Conservation (phyloP, 441 rosid genomes). For the Erodium texanum region DNA sequence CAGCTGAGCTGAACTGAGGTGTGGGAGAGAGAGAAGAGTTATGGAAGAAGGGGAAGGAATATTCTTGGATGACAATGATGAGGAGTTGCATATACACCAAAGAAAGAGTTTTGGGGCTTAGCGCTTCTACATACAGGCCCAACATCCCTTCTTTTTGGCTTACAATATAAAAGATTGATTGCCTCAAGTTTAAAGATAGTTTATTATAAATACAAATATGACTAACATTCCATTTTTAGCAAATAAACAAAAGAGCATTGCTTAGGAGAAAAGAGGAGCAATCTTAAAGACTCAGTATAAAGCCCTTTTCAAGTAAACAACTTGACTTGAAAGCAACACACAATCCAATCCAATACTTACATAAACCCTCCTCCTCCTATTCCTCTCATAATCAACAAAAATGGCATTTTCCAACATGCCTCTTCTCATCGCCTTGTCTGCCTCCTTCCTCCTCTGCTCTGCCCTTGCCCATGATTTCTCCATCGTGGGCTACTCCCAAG, state of each 20-base stretch:
- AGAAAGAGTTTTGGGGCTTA: no score
- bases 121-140: no score
- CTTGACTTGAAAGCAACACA: constrained; percentile 48
- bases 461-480: constrained; percentile 43
- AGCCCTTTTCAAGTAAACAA: constrained; percentile 7
- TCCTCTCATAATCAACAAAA: constrained; percentile 10
- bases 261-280: constrained; percentile 44
- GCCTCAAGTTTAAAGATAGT: no score
- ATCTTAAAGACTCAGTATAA: constrained; percentile 40
- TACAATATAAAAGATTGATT: no score
- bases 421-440: constrained; percentile 19
- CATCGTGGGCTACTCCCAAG: constrained; percentile 55
- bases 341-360: constrained; percentile 19
- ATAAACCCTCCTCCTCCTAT: constrained; percentile 17
- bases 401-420: constrained; percentile 14
- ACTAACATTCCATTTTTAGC: no score
- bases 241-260: constrained; percentile 18
- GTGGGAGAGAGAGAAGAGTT: not conserved
- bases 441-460: constrained; percentile 25
- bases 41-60: not conserved
- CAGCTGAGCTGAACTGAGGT: not conserved
- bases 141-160: no score
- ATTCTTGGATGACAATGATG: not conserved
- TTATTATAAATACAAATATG: no score
- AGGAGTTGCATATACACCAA: no score